phyloP scores from a whole-genome alignment of 163 green algal genomes.

The Smithsoniella earleae region DNA sequence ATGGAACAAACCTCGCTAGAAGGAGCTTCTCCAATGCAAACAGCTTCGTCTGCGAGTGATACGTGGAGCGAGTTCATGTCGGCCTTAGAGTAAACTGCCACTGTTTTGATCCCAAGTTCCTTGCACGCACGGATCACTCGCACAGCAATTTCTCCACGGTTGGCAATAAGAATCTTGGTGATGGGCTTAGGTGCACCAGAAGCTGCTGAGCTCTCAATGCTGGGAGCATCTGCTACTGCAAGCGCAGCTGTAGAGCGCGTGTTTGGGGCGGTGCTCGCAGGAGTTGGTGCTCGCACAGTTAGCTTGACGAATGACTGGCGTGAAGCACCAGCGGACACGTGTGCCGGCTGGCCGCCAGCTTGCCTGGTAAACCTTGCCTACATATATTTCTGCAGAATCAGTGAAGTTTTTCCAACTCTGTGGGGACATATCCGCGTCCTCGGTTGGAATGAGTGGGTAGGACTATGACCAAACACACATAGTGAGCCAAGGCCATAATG shows the following conservation, averaged over 20 bases:
- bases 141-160: constrained; percentile 88
- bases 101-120: constrained; percentile 81
- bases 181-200: background rate
- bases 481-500: background rate
- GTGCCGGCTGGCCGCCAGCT: background rate
- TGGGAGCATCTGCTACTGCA: background rate
- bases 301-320: background rate
- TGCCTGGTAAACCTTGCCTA: background rate
- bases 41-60: constrained; percentile 82
- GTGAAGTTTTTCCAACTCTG: too few relatives aligned
- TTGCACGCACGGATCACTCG: constrained; percentile 83
- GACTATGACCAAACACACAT: background rate
- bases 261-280: background rate
- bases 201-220: background rate
- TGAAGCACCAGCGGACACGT: background rate
- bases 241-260: background rate
- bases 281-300: too few relatives aligned
- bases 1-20: constrained; percentile 45
- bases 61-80: constrained; percentile 82
- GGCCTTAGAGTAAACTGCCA: constrained; percentile 83
- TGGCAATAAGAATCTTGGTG: constrained; percentile 70
- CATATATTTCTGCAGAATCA: background rate
- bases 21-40: constrained; percentile 84
- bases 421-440: too few relatives aligned
- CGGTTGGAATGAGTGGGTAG: background rate